These are phyloP conservation scores for Pezicula neosporulosa DNA, from an alignment of 2,329 filamentous ascomycete species.

Conservation along the genomic window DNA sequence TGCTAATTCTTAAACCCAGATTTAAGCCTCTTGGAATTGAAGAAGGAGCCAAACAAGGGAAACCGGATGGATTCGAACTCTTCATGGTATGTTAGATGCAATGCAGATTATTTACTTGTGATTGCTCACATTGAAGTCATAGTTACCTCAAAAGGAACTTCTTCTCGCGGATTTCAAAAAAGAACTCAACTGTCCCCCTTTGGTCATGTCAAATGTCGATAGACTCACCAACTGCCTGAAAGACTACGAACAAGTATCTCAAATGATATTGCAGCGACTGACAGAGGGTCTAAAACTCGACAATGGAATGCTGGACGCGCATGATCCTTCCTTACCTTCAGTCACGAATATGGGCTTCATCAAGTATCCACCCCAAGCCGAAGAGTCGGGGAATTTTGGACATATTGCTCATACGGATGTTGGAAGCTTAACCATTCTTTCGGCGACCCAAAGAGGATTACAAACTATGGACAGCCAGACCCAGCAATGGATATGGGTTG, in stretches of 20 bases:
- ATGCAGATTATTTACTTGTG: background rate
- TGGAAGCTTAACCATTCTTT: background rate
- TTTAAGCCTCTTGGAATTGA: slow-evolving; percentile 2
- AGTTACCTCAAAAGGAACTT: slow-evolving; percentile 2
- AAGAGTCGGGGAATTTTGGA: background rate
- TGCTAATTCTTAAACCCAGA: background rate
- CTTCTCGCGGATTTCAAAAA: background rate
- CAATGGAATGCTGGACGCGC: background rate
- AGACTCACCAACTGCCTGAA: background rate
- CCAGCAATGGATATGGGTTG: slow-evolving; percentile 1
- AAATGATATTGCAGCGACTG: slow-evolving; percentile 1
- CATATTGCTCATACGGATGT: slow-evolving; percentile 2
- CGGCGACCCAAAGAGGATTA: background rate
- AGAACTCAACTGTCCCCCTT: background rate
- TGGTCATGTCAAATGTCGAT: slow-evolving; percentile 1
- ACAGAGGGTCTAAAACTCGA: background rate
- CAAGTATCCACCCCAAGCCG: background rate
- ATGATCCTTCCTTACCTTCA: background rate
- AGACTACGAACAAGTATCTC: background rate
- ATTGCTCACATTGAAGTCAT: background rate
- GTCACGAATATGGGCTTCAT: slow-evolving; percentile 1
- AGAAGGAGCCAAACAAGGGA: slow-evolving; percentile 1
- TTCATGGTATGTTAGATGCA: background rate
- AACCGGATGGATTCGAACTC: slow-evolving; percentile 2
- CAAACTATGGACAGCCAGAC: background rate